Percentiles rank a stretch among this genome's conserved stretches.
These are phyloP conservation scores for Ceratocystis huliohia DNA, from an alignment of 2,329 filamentous ascomycete genomes.

Conservation along the genomic window DNA sequence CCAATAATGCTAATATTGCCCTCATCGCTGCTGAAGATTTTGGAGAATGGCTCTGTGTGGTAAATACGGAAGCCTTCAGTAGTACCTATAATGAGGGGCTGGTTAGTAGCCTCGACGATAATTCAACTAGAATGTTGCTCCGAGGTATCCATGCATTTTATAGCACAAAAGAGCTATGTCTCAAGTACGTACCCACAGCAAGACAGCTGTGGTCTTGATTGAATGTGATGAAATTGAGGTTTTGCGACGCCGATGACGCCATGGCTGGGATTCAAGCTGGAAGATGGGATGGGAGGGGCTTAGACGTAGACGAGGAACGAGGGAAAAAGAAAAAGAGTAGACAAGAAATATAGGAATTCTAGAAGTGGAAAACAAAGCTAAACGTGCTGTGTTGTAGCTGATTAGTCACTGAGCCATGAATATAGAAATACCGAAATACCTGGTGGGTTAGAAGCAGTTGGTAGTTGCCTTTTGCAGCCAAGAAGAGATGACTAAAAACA, in stretches of 20 bases:
- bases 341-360: neutral
- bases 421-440: neutral
- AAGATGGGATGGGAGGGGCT: neutral
- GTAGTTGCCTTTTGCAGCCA: neutral
- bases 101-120: neutral
- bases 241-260: constrained; percentile 40
- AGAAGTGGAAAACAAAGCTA: neutral
- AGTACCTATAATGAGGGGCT: constrained; percentile 47
- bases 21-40: constrained; percentile 88
- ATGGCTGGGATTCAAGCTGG: constrained; percentile 3
- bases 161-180: neutral
- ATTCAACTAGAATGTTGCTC: neutral
- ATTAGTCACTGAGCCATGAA: neutral
- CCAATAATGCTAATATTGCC: constrained; percentile 93
- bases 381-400: neutral
- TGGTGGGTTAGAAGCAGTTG: neutral
- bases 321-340: neutral
- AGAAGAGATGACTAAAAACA: neutral
- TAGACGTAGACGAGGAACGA: neutral
- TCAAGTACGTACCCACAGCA: constrained; percentile 62
- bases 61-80: constrained; percentile 92
- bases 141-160: neutral
- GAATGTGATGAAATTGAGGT: constrained; percentile 96
- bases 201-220: constrained; percentile 98
- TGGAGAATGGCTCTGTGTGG: constrained; percentile 89